phyloP scores from a whole-genome alignment of 495 filamentous ascomycete species.

The Neurospora hispaniola region DNA sequence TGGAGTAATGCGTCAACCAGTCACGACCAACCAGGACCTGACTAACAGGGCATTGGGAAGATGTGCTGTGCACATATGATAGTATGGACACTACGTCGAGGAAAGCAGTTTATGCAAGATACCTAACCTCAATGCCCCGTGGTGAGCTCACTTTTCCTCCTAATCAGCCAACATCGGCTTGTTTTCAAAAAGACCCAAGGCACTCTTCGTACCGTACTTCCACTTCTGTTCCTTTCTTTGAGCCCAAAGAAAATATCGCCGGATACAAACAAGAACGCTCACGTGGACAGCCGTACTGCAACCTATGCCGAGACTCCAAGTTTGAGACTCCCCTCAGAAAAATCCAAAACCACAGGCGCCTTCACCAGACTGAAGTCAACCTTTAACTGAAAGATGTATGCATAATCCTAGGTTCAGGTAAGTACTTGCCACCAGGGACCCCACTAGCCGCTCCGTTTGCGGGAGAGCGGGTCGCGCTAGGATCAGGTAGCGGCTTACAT shows the following conservation, averaged over 20 bases:
- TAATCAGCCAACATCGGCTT: background rate
- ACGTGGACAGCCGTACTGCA: background rate
- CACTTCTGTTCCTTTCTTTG: background rate
- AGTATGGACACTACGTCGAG: background rate
- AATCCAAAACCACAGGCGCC: background rate
- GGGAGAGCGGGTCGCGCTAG: background rate
- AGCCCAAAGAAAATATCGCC: background rate
- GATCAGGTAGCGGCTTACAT: background rate
- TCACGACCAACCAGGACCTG: background rate
- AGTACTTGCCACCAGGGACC: background rate
- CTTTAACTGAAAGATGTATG: background rate
- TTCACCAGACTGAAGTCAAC: background rate
- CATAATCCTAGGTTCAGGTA: background rate
- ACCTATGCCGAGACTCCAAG: background rate
- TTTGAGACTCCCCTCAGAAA: background rate
- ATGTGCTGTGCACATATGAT: background rate
- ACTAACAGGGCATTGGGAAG: background rate
- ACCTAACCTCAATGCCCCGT: background rate
- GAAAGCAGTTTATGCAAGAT: background rate
- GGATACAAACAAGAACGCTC: background rate
- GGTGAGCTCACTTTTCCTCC: background rate
- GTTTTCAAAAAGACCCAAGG: background rate
- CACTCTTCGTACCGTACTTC: background rate
- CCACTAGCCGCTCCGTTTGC: background rate
- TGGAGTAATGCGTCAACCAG: background rate